A percentile compares a stretch with the other conserved stretches of the same genome.
phyloP scores from a whole-genome alignment of 2,329 filamentous ascomycete species.

The Fusarium sp. region DNA sequence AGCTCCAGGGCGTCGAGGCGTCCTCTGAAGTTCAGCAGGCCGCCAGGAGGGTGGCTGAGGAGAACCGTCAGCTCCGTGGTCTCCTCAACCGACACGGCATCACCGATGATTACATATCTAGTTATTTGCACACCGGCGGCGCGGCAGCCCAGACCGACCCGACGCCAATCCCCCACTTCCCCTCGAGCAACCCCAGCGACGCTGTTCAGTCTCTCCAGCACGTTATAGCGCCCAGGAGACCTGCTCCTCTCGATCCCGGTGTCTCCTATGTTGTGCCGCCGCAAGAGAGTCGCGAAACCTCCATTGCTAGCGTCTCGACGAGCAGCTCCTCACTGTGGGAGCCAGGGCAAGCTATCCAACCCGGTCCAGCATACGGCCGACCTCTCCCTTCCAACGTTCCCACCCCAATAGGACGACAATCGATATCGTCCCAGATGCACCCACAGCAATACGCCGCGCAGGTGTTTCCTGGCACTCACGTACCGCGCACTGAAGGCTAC shows the following conservation, averaged over 20 bases:
- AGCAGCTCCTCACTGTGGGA: slow-evolving; percentile 50
- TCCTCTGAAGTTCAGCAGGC: slow-evolving; percentile 79
- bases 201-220: slow-evolving; percentile 52
- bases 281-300: slow-evolving; percentile 49
- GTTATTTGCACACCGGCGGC: slow-evolving; percentile 48
- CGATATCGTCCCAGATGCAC: slow-evolving; percentile 39
- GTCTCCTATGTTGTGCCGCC: slow-evolving; percentile 45
- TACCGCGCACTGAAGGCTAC: slow-evolving; percentile 38
- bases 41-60: slow-evolving; percentile 74
- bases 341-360: slow-evolving; percentile 41
- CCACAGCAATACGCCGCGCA: slow-evolving; percentile 39
- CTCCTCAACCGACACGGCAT: slow-evolving; percentile 70
- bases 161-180: slow-evolving; percentile 33
- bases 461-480: slow-evolving; percentile 32
- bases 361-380: slow-evolving; percentile 42
- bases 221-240: slow-evolving; percentile 51
- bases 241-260: slow-evolving; percentile 44
- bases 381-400: slow-evolving; percentile 41
- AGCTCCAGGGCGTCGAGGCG: slow-evolving; percentile 74
- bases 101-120: slow-evolving; percentile 64
- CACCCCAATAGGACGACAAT: slow-evolving; percentile 33
- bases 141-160: slow-evolving; percentile 32
- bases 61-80: slow-evolving; percentile 73
- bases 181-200: slow-evolving; percentile 39
- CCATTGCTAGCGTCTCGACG: slow-evolving; percentile 49